phyloP scores from a whole-genome alignment of 441 rosid genomes.

The Codiaeum variegatum region DNA sequence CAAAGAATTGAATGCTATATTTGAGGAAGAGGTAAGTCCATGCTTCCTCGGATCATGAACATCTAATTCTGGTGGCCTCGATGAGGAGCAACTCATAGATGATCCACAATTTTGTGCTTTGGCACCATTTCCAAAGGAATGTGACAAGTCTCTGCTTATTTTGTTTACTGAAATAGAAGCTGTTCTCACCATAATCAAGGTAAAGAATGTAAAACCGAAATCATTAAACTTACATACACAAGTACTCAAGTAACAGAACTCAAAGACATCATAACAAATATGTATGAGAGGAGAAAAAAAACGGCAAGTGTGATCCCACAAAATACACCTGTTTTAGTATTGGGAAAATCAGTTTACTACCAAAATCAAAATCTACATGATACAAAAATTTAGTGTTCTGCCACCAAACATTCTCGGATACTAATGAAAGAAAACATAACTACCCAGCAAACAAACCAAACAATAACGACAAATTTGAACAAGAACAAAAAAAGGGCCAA shows the following conservation, averaged over 20 bases:
- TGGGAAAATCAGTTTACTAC: neutral
- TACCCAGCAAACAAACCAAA: neutral
- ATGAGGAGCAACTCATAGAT: conserved; percentile 19
- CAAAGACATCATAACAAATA: neutral
- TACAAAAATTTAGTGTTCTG: neutral
- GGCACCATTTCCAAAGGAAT: conserved; percentile 27
- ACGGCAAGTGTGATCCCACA: neutral
- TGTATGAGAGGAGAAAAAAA: neutral
- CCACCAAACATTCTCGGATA: neutral
- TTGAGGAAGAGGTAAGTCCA: conserved; percentile 31
- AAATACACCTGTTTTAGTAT: neutral
- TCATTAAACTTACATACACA: neutral
- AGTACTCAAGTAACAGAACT: neutral
- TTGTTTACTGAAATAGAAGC: conserved; percentile 40
- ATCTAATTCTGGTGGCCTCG: conserved; percentile 33
- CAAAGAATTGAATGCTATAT: conserved; percentile 55
- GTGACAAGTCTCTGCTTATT: conserved; percentile 34
- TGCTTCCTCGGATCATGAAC: conserved; percentile 20
- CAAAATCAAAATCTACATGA: neutral
- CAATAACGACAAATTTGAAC: neutral
- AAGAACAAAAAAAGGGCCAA: neutral
- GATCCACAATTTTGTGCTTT: conserved; percentile 30
- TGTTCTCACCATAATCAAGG: conserved; percentile 18
- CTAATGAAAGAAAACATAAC: no score
- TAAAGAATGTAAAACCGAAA: neutral